A percentile compares a stretch with the other conserved stretches of the same genome.
These are phyloP conservation scores for Pelargonium cotyledonis DNA, from an alignment of 441 rosid species.

Conservation along the genomic window DNA sequence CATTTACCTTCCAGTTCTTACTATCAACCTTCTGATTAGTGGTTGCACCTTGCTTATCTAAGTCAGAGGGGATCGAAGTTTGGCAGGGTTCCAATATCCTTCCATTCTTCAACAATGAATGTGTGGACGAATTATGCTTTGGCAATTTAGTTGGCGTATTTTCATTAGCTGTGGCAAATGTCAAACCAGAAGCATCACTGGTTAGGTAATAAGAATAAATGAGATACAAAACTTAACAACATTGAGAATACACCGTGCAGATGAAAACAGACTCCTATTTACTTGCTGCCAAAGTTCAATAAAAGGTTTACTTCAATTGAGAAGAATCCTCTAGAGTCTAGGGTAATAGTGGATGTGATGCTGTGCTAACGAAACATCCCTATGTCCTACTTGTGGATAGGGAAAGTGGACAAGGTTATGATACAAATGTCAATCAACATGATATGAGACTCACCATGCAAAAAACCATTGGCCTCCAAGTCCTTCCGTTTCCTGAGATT, in stretches of 20 bases:
- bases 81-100: constrained; percentile 25
- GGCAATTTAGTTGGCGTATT: constrained; percentile 32
- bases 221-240: constrained; percentile 1
- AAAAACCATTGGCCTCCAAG: constrained; percentile 32
- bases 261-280: not conserved
- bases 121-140: constrained; percentile 20
- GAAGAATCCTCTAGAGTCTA: not conserved
- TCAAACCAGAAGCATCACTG: constrained; percentile 14
- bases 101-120: constrained; percentile 31
- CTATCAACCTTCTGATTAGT: constrained; percentile 23
- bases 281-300: not conserved
- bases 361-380: not conserved
- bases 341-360: not conserved
- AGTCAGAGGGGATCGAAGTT: constrained; percentile 16
- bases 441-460: constrained; percentile 36
- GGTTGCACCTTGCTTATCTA: constrained; percentile 19
- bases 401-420: not conserved
- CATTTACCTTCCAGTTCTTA: constrained; percentile 35
- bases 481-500: constrained; percentile 37
- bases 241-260: not conserved
- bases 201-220: not conserved
- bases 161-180: constrained; percentile 33
- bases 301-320: not conserved
- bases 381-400: not conserved
- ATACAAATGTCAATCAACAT: constrained; percentile 9